Conservation (phyloP, 148 eudicot species). For the Vaccinium corymbosum region DNA sequence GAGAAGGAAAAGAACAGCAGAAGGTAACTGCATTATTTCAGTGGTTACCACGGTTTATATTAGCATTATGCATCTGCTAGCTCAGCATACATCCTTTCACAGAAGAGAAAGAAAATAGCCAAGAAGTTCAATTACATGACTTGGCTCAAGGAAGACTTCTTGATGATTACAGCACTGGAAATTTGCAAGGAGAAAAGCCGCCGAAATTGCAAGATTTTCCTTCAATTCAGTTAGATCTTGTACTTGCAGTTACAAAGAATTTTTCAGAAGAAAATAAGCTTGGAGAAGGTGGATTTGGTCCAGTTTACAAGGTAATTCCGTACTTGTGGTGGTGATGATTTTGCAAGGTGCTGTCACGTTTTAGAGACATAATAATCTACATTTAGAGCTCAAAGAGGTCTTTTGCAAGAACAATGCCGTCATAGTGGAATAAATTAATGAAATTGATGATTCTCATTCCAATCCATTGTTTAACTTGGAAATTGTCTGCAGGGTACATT, state of each 20-base stretch:
- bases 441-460: no score
- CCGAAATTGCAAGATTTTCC: background rate
- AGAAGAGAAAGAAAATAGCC: background rate
- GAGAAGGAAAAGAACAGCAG: background rate
- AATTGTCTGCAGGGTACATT: constrained; percentile 31
- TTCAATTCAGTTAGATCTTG: background rate
- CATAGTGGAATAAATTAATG: no score
- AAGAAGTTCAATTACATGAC: background rate
- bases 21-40: no score
- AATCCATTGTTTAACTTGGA: no score
- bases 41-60: no score
- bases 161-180: background rate
- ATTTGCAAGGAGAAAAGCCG: background rate
- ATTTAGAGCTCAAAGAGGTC: background rate
- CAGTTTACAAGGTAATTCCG: constrained; percentile 26
- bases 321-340: background rate
- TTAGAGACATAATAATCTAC: background rate
- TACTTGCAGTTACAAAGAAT: constrained; percentile 9
- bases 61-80: no score
- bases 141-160: background rate
- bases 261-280: constrained; percentile 25
- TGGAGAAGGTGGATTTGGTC: constrained; percentile 28
- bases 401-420: background rate
- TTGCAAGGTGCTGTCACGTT: background rate
- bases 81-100: background rate